Percentiles rank a stretch among this genome's conserved stretches.
These are phyloP conservation scores for Leccinum olivaceoglutinosum DNA, from an alignment of 1,284 basidiomycete species.

Conservation along the genomic window DNA sequence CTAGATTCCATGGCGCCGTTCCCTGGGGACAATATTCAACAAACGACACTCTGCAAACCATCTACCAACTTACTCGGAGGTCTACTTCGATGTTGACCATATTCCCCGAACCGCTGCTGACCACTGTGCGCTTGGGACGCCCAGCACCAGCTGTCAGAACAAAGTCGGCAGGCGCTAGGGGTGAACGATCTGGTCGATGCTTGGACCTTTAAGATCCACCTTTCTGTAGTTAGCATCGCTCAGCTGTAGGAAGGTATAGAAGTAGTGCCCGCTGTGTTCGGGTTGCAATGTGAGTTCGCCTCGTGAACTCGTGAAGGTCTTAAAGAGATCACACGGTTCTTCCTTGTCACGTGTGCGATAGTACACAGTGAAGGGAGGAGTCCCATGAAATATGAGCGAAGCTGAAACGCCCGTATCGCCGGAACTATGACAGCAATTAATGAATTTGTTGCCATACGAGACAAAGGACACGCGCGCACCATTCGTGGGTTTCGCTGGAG, in stretches of 20 bases:
- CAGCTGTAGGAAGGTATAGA: slow-evolving; percentile 77
- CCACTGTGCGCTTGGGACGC: slow-evolving; percentile 46
- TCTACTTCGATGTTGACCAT: slow-evolving; percentile 73
- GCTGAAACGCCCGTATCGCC: slow-evolving; percentile 92
- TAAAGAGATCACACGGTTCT: slow-evolving; percentile 48
- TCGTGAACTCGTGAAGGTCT: slow-evolving; percentile 66
- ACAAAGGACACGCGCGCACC: background rate
- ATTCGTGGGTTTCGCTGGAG: slow-evolving; percentile 29
- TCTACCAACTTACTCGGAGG: slow-evolving; percentile 47
- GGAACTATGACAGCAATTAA: slow-evolving; percentile 51
- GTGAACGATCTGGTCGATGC: slow-evolving; percentile 83
- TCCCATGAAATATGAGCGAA: slow-evolving; percentile 82
- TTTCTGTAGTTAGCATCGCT: slow-evolving; percentile 84
- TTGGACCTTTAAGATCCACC: slow-evolving; percentile 64
- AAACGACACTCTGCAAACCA: background rate
- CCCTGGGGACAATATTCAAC: slow-evolving; percentile 47
- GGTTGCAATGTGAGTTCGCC: slow-evolving; percentile 87
- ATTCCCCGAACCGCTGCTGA: slow-evolving; percentile 74
- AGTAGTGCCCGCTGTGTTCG: slow-evolving; percentile 84
- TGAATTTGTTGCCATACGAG: slow-evolving; percentile 1
- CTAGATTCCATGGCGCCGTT: slow-evolving; percentile 83
- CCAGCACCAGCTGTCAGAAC: slow-evolving; percentile 37
- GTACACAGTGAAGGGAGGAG: slow-evolving; percentile 83
- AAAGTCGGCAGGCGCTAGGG: slow-evolving; percentile 80
- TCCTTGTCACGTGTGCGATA: slow-evolving; percentile 73